Evolutionary conservation across 345 rosid genomes (phyloP).

Genomic region (Tarenaya hassleriana): DNA sequence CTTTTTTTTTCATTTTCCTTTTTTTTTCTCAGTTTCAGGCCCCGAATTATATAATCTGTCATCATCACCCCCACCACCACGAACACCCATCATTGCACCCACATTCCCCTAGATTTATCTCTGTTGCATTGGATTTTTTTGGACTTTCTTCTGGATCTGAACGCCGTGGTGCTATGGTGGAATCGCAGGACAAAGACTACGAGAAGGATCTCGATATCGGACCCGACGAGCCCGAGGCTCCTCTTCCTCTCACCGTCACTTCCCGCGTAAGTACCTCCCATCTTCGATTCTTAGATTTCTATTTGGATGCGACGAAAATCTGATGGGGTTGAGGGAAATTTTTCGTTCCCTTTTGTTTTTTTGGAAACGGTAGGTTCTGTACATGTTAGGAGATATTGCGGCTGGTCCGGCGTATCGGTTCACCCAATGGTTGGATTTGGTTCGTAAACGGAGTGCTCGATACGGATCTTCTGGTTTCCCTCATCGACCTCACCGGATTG

Average conservation of each 20-base stretch:
- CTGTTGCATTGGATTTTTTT: conserved; percentile 20
- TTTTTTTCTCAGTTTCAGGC: neutral
- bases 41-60: conserved; percentile 5
- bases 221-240: conserved; percentile 54
- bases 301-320: neutral
- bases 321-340: neutral
- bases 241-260: conserved; percentile 83
- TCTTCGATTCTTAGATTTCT: neutral
- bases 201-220: conserved; percentile 48
- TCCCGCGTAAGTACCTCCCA: conserved; percentile 54
- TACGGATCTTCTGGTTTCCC: conserved; percentile 85
- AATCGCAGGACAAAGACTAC: conserved; percentile 55
- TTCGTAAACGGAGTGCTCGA: conserved; percentile 84
- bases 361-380: conserved; percentile 56
- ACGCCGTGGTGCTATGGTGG: conserved; percentile 21
- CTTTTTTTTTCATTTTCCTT: neutral
- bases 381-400: conserved; percentile 96
- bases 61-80: conserved; percentile 15
- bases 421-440: conserved; percentile 94
- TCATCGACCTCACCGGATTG: conserved; percentile 47
- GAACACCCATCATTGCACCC: conserved; percentile 19
- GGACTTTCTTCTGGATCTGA: conserved; percentile 12
- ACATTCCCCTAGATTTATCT: neutral
- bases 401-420: conserved; percentile 78
- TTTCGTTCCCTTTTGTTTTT: neutral